These are phyloP conservation scores for Rhizoctonia solani DNA, from an alignment of 1,284 basidiomycete genomes.

Conservation along the genomic window DNA sequence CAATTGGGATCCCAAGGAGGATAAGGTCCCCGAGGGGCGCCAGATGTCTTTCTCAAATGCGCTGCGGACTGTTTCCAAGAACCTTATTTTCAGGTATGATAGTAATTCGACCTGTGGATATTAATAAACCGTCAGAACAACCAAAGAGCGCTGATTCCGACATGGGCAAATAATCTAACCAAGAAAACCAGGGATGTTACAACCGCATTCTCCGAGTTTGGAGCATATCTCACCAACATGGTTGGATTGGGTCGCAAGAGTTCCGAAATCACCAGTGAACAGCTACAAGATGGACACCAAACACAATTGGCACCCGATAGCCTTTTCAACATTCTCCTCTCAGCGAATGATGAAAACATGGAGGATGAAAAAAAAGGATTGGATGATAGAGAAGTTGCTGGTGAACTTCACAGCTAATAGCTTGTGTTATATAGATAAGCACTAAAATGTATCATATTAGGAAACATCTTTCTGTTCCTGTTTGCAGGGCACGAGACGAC, in stretches of 20 bases:
- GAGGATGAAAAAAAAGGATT: neutral
- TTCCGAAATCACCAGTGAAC: neutral
- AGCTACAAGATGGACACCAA: neutral
- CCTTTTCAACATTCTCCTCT: constrained; percentile 3
- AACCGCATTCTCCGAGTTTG: constrained; percentile 4
- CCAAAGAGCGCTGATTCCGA: neutral
- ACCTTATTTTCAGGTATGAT: neutral
- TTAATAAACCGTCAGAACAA: neutral
- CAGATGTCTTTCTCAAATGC: constrained; percentile 9
- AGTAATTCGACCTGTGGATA: neutral
- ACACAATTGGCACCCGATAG: neutral
- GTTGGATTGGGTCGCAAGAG: neutral
- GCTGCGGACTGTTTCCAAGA: neutral
- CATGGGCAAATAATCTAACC: neutral
- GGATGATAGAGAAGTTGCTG: constrained; percentile 4
- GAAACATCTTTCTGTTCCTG: constrained; percentile 8
- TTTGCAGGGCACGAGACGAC: constrained; percentile 35
- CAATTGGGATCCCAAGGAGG: neutral
- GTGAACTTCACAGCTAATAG: neutral
- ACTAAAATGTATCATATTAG: neutral
- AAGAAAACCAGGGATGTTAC: constrained; percentile 6
- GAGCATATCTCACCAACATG: constrained; percentile 17
- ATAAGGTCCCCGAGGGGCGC: neutral
- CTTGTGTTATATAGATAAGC: neutral
- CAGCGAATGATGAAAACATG: neutral